phyloP scores from a whole-genome alignment of 208 protist genomes.

The Trypanosoma brucei region DNA sequence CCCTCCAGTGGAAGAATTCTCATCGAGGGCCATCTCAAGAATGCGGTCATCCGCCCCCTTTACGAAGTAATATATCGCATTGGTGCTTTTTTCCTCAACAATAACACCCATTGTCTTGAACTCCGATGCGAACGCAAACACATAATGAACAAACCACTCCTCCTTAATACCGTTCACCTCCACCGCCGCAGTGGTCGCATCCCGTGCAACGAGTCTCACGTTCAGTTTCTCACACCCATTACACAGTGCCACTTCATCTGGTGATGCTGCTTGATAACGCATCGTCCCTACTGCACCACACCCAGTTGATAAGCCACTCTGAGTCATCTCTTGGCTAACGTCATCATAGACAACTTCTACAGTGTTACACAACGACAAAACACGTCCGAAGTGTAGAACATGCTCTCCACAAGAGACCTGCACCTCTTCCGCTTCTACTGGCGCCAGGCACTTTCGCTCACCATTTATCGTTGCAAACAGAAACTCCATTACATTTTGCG shows the following conservation, averaged over 20 bases:
- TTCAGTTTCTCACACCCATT: slow-evolving; percentile 52
- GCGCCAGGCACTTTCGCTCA: slow-evolving; percentile 5
- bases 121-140: slow-evolving; percentile 85
- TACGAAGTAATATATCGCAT: slow-evolving; percentile 50
- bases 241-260: slow-evolving; percentile 94
- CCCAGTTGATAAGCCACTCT: no score
- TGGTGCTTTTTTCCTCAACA: slow-evolving; percentile 38
- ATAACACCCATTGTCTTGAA: slow-evolving; percentile 86
- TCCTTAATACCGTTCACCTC: slow-evolving; percentile 27
- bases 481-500: slow-evolving; percentile 93
- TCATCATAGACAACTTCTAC: slow-evolving; percentile 48
- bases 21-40: slow-evolving; percentile 26
- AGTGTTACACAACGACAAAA: slow-evolving; percentile 87
- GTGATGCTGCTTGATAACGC: slow-evolving; percentile 85
- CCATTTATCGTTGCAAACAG: slow-evolving; percentile 36
- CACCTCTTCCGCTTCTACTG: no score
- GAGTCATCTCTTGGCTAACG: no score
- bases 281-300: no score
- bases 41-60: slow-evolving; percentile 91
- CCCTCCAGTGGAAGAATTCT: background rate
- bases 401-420: background rate
- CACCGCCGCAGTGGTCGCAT: slow-evolving; percentile 24
- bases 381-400: slow-evolving; percentile 50
- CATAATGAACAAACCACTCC: slow-evolving; percentile 68
- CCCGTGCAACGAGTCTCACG: slow-evolving; percentile 42